Evolutionary conservation across 164 flowering plant species (phyloP).

Genomic region (Vitis cinerea): DNA sequence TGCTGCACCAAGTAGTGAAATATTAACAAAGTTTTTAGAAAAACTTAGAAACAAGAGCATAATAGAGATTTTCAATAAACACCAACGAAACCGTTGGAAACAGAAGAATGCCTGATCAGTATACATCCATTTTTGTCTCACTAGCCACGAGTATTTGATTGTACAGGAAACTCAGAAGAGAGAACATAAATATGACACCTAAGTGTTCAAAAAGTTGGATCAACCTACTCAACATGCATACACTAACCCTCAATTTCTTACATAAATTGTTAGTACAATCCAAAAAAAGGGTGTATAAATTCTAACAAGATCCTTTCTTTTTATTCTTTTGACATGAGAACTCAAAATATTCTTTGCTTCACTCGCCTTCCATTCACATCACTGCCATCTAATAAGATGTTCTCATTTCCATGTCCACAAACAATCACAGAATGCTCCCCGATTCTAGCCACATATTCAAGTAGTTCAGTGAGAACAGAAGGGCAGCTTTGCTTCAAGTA

Average conservation of each 20-base stretch:
- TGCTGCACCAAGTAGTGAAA: too few species aligned
- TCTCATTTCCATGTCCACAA: conserved; percentile 18
- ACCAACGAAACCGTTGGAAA: too few species aligned
- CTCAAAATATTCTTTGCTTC: conserved; percentile 46
- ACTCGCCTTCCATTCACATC: conserved; percentile 47
- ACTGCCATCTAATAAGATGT: conserved; percentile 32
- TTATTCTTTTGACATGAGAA: background rate
- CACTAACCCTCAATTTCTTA: background rate
- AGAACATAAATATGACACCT: too few species aligned
- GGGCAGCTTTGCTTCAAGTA: conserved; percentile 56
- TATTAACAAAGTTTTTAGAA: too few species aligned
- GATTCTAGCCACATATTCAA: conserved; percentile 45
- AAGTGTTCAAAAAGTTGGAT: too few species aligned
- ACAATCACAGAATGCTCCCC: conserved; percentile 30
- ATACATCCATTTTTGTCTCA: too few species aligned
- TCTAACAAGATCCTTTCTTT: conserved; percentile 1
- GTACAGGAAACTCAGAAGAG: too few species aligned
- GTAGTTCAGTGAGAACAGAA: conserved; percentile 40
- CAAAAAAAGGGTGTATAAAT: conserved; percentile 8
- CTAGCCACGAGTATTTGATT: too few species aligned
- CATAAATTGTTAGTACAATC: conserved; percentile 7
- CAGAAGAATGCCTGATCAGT: too few species aligned
- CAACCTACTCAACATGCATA: too few species aligned
- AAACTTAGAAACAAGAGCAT: too few species aligned
- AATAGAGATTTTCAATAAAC: too few species aligned